Evolutionary conservation across 2,329 filamentous ascomycete genomes (phyloP).

Genomic region (Xylaria sp.): DNA sequence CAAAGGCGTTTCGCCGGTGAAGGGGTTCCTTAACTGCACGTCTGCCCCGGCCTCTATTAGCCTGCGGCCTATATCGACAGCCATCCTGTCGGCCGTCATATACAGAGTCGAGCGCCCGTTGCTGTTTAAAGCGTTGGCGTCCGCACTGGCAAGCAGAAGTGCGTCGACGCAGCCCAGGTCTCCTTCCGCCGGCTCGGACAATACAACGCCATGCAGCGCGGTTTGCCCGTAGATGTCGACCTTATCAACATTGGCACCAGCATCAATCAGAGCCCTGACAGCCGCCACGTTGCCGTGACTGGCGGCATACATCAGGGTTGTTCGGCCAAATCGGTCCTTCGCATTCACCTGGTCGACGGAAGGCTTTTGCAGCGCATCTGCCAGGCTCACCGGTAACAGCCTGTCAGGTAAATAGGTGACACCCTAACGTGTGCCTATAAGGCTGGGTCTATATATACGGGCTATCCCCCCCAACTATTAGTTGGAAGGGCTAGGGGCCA

Average conservation of each 20-base stretch:
- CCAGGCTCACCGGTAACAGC: neutral
- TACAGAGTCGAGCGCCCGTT: neutral
- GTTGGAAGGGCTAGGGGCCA: too few relatives aligned
- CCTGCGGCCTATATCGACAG: neutral
- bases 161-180: neutral
- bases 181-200: neutral
- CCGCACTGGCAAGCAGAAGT: slow-evolving; percentile 6
- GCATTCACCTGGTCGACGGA: neutral
- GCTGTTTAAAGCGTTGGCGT: neutral
- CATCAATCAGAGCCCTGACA: slow-evolving; percentile 13
- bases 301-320: slow-evolving; percentile 13
- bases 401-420: too few relatives aligned
- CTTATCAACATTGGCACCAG: slow-evolving; percentile 12
- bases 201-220: neutral
- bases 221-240: neutral
- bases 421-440: too few relatives aligned
- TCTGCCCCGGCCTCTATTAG: slow-evolving; percentile 12
- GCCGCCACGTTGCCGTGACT: neutral
- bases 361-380: neutral
- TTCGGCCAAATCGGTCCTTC: slow-evolving; percentile 1
- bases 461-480: too few relatives aligned
- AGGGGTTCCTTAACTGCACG: neutral
- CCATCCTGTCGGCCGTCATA: neutral
- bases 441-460: too few relatives aligned
- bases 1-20: neutral